phyloP scores from a whole-genome alignment of 192 early-diverging fungal genomes.

The Cladochytrium replicatum region DNA sequence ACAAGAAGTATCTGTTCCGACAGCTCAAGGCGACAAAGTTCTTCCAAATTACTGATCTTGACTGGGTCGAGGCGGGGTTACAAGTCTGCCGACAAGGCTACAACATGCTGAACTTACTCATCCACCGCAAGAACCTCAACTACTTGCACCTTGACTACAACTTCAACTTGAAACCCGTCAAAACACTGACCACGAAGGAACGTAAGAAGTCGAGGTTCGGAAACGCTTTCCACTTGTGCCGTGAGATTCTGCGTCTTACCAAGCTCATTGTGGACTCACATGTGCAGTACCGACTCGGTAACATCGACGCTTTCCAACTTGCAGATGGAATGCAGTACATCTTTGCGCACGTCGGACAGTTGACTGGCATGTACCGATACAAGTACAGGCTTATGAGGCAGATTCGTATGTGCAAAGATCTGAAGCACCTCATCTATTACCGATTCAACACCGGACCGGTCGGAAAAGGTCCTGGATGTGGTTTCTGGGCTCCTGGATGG shows the following conservation, averaged over 20 bases:
- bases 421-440: constrained; percentile 90
- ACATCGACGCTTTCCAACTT: constrained; percentile 97
- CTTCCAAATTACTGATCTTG: constrained; percentile 95
- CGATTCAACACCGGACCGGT: constrained; percentile 94
- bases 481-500: constrained; percentile 99
- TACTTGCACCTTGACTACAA: constrained; percentile 99
- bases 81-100: constrained; percentile 98
- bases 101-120: constrained; percentile 98
- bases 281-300: constrained; percentile 95
- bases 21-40: constrained; percentile 96
- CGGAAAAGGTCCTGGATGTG: constrained; percentile 95
- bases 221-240: constrained; percentile 91
- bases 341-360: constrained; percentile 96
- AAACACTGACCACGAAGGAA: constrained; percentile 98
- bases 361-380: constrained; percentile 99
- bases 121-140: constrained; percentile 96
- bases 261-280: constrained; percentile 96
- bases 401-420: constrained; percentile 90
- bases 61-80: constrained; percentile 99
- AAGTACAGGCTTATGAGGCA: constrained; percentile 97
- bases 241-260: constrained; percentile 93
- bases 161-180: constrained; percentile 98
- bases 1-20: constrained; percentile 90
- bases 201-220: constrained; percentile 98
- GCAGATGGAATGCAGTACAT: constrained; percentile 98